These are phyloP conservation scores for Saccharomyces hybrid DNA, from an alignment of 1,139 yeast genomes.

Conservation along the genomic window DNA sequence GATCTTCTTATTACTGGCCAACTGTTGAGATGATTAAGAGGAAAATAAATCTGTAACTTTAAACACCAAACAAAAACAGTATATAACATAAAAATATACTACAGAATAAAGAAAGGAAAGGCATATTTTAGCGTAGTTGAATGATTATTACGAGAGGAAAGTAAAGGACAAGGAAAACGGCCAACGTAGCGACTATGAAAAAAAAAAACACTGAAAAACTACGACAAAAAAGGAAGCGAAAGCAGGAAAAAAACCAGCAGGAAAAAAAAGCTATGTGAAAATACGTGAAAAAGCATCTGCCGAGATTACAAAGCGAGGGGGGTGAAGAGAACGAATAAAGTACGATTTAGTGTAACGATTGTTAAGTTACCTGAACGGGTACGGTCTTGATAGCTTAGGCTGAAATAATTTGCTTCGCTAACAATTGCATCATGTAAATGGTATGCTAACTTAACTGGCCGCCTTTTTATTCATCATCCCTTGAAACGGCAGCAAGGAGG, in stretches of 20 bases:
- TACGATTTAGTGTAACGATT: too few species aligned
- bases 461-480: background rate
- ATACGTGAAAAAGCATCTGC: background rate
- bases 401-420: background rate
- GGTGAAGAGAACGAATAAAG: background rate
- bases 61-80: background rate
- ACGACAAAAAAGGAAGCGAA: background rate
- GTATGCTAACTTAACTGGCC: background rate
- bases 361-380: too few species aligned
- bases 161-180: slow-evolving; percentile 1
- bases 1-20: background rate
- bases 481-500: background rate
- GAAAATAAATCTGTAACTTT: background rate
- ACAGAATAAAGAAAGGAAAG: background rate
- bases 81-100: background rate
- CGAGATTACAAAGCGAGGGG: background rate
- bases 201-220: background rate
- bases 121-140: background rate
- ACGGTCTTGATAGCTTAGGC: too few species aligned
- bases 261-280: background rate
- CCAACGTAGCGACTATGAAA: slow-evolving; percentile 1
- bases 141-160: background rate
- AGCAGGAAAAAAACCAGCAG: background rate
- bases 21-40: background rate
- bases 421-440: background rate